Base-by-base conservation (phyloP, 2,329 filamentous ascomycete genomes). In the Fusarium sp. region DNA sequence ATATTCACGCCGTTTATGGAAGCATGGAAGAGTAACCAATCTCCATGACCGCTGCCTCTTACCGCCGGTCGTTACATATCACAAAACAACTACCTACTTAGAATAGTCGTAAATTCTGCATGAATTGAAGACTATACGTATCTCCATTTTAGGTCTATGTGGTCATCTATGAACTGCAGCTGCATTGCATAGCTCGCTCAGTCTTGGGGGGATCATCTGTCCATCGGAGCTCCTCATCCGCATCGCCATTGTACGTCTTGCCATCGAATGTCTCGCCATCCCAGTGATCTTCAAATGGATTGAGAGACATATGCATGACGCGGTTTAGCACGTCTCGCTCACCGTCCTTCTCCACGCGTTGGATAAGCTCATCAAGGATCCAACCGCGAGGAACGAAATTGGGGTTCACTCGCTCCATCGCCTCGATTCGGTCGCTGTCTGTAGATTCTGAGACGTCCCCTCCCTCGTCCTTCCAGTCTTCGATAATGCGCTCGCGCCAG, bases 351-450 rank as follows among this genome's bases (percentile, higher is more conserved):
- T 98, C 94, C 1, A 98, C 95, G 15, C 94, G 89, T 51, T 93
- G 90, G 75, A 99, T 98, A 20, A 99, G 82, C 82, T 99, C 96
- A 80, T 98, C 96, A 26, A 99, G 86, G 58, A 99, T 90, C 95
- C 96, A 99, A 24, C 93, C 92, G 53, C 95, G 90, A 1, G 96
- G 94, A 1, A 98, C 87, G 79, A 99, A 99, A 84, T 94, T 98
- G 6, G 96, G 96, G 80, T 99, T 99, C 28, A 95, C 93, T 32
- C 85, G 86, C 84, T 93, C 94, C 96, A 98, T 98, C 18, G 89
- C 89, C 36, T 80, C 82, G 66, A 91, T 89, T 70, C 96, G 87
- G 77, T 92, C 89, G 7, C 83, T 85, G 53, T 97, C 92, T 22
- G 81, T 78, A 4, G 80, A 84, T 6, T 80, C 79, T 1, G 82